phyloP scores from a whole-genome alignment of 495 filamentous ascomycete genomes.

The Penicillium mononematosum region DNA sequence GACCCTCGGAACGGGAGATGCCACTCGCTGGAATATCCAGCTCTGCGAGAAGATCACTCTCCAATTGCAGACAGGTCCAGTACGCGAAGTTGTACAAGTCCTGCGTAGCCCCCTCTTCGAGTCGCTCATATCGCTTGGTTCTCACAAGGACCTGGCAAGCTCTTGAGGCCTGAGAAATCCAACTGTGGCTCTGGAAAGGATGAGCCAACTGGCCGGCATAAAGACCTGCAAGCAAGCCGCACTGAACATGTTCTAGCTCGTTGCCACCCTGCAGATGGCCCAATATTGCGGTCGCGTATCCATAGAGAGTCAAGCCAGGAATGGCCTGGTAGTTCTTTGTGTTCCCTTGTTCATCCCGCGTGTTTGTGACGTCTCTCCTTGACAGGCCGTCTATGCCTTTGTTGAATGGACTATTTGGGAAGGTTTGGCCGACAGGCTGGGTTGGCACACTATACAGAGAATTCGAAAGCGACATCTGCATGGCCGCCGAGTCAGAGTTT shows the following conservation, averaged over 20 bases:
- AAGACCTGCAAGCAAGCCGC: slow-evolving; percentile 79
- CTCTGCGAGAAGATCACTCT: slow-evolving; percentile 94
- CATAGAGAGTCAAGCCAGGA: slow-evolving; percentile 86
- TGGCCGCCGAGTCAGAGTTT: slow-evolving; percentile 26
- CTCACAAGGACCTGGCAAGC: slow-evolving; percentile 75
- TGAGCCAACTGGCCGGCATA: slow-evolving; percentile 86
- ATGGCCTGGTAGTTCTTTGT: slow-evolving; percentile 78
- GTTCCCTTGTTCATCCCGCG: slow-evolving; percentile 17
- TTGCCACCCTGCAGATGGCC: slow-evolving; percentile 76
- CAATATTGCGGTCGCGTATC: slow-evolving; percentile 81
- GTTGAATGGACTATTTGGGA: slow-evolving; percentile 19
- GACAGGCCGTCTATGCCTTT: slow-evolving; percentile 5
- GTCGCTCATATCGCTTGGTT: slow-evolving; percentile 45
- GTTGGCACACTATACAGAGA: slow-evolving; percentile 24
- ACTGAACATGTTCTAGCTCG: slow-evolving; percentile 77
- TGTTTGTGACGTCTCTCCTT: slow-evolving; percentile 16
- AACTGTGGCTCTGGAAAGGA: slow-evolving; percentile 85
- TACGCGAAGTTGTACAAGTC: slow-evolving; percentile 74
- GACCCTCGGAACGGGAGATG: slow-evolving; percentile 68
- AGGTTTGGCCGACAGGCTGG: slow-evolving; percentile 21
- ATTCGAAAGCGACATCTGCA: slow-evolving; percentile 16
- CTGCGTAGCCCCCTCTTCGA: slow-evolving; percentile 25
- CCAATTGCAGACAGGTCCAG: slow-evolving; percentile 92
- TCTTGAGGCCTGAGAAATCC: slow-evolving; percentile 77
- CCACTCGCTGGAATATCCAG: slow-evolving; percentile 77